Evolutionary conservation across 1,284 basidiomycete genomes (phyloP), one percentile per base, ranked within the genome.

Genomic region (Pyrrhoderma noxium): DNA sequence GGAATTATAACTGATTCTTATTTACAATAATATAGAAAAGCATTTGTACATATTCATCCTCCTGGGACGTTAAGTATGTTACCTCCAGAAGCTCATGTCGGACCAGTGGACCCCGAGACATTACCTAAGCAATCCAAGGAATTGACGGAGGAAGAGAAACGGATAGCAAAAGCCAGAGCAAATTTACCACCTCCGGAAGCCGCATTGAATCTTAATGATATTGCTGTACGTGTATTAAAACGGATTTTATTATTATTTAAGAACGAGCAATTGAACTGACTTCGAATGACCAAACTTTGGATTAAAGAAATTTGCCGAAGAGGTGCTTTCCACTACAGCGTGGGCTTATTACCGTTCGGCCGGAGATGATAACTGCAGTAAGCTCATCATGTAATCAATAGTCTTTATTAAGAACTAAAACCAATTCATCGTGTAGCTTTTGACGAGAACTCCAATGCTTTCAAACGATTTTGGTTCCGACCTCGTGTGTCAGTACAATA

Each of bases 271-370:
- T 40, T 40, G 8, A 40, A 5, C 5, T 7, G 5, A 40, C 4
- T 5, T n/a, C 8, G 19, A 40, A 40, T 31, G 35, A 42, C 25
- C 11, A 31, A 5, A 31, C 11, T 5, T 11, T 31, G 5, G 27
- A 31, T 31, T 18, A 35, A 45, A 68, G 63, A 57, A 59, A 51
- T 58, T 67, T n/a, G 66, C 67, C 13, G 57, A 65, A 52, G 56
- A 58, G 18, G 65, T 67, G 9, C 58, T 69, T 14, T 65, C 58
- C 38, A 61, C 64, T 44, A 74, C 73, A 2, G 76, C 72, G 7
- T 78, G 76, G 75, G 71, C 69, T 13, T 79, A 78, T 61, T 79
- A 79, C 58, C 67, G 69, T 22, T 67, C 67, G 44, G 73, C 64
- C 21, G 72, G 71, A 16, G 75, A 77, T 60, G 67, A 72, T 45